Conservation (phyloP, 2,329 filamentous ascomycete genomes). For the Ilyonectria sp. region DNA sequence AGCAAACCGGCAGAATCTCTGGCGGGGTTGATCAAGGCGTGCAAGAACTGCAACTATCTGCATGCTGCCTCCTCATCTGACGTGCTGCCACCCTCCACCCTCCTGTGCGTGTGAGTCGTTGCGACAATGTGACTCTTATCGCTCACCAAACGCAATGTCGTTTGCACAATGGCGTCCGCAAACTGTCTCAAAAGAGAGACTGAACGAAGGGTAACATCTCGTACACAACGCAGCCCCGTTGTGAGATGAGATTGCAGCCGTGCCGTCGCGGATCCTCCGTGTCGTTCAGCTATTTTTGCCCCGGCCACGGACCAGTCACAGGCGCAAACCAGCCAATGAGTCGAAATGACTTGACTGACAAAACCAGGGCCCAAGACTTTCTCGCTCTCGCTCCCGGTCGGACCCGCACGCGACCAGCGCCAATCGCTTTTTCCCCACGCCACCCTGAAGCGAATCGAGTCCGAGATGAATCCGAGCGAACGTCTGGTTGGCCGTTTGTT, state of each 20-base stretch:
- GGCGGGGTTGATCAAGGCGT: background rate
- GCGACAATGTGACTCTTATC: background rate
- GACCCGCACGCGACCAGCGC: constrained; percentile 7
- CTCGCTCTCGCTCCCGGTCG: constrained; percentile 10
- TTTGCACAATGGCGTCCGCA: background rate
- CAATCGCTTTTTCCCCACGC: constrained; percentile 14
- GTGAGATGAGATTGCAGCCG: background rate
- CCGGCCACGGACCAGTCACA: background rate
- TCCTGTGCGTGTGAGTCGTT: background rate
- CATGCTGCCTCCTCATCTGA: background rate
- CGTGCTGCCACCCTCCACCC: background rate
- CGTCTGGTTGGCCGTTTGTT: background rate
- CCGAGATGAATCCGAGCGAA: constrained; percentile 3
- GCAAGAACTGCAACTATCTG: background rate
- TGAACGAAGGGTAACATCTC: no score
- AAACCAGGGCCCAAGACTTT: constrained; percentile 14
- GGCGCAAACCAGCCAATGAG: constrained; percentile 5
- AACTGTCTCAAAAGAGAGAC: no score
- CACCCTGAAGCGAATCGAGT: constrained; percentile 18
- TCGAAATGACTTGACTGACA: constrained; percentile 19
- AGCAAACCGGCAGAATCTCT: background rate
- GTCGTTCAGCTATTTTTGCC: background rate
- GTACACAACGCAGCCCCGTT: background rate
- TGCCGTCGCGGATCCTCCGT: background rate
- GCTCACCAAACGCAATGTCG: background rate